A percentile compares a stretch with the other conserved stretches of the same genome.
phyloP scores from a whole-genome alignment of 139 green algal genomes.

The Micractinium sp. region DNA sequence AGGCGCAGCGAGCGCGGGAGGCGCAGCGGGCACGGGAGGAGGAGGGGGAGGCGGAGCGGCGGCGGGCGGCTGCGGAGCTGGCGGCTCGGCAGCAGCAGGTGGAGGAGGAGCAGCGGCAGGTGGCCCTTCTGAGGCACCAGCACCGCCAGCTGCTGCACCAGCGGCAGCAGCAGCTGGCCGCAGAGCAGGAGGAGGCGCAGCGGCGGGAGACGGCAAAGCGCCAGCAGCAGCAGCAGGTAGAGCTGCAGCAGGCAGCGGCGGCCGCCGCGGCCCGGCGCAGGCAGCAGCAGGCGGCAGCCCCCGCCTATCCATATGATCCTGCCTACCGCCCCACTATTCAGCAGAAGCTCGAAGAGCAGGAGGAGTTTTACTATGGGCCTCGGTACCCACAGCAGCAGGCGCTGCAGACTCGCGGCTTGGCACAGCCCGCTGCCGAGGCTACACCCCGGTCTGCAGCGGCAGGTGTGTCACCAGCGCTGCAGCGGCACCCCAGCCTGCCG shows the following conservation, averaged over 20 bases:
- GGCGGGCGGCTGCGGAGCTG: background rate
- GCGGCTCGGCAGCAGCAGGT: background rate
- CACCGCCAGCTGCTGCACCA: background rate
- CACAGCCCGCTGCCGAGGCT: background rate
- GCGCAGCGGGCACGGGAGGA: background rate
- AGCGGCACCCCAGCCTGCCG: background rate
- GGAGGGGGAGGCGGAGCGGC: background rate
- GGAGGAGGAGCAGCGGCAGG: background rate
- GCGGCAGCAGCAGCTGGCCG: background rate
- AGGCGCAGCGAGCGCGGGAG: background rate
- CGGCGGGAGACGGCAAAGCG: background rate
- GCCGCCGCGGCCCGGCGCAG: background rate
- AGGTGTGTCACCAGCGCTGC: background rate
- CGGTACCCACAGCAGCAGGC: background rate
- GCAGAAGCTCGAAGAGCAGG: background rate
- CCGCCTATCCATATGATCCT: constrained; percentile 7
- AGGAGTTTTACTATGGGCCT: background rate
- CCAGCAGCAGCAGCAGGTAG: background rate
- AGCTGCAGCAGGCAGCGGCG: background rate
- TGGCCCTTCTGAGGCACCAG: background rate
- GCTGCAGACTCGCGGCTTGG: background rate
- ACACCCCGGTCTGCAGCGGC: background rate
- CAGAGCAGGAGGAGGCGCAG: background rate
- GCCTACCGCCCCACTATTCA: background rate
- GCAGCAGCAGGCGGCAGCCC: background rate